These are phyloP conservation scores for Zygnema cylindricum DNA, from an alignment of 139 green algal genomes.

Conservation along the genomic window DNA sequence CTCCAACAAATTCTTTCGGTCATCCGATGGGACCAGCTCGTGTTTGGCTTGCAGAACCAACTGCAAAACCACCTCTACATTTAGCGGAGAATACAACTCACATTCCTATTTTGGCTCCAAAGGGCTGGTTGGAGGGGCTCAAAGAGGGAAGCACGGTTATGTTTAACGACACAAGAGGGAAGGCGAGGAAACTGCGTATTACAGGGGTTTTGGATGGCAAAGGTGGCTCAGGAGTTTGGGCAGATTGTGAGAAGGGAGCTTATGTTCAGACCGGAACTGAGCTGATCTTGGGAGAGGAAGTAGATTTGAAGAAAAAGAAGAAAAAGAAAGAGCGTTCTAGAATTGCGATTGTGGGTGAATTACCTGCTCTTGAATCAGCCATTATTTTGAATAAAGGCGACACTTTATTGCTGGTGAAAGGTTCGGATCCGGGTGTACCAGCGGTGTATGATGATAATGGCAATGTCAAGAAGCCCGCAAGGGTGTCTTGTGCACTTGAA, in stretches of 20 bases:
- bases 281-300: not conserved
- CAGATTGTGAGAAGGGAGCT: constrained; percentile 18
- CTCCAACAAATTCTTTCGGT: constrained; percentile 22
- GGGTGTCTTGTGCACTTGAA: constrained; percentile 20
- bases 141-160: not conserved
- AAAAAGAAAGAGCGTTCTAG: not conserved
- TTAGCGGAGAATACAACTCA: not conserved
- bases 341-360: constrained; percentile 6
- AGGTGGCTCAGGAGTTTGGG: not conserved
- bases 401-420: constrained; percentile 26
- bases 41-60: constrained; percentile 19
- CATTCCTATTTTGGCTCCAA: constrained; percentile 4
- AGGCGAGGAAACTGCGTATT: constrained; percentile 12
- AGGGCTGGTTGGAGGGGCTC: constrained; percentile 16
- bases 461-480: not conserved
- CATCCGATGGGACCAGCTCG: constrained; percentile 11
- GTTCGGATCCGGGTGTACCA: not conserved
- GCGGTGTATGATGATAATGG: constrained; percentile 11
- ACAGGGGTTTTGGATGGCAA: not conserved
- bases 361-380: constrained; percentile 25
- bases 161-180: constrained; percentile 31
- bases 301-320: not conserved
- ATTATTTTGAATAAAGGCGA: constrained; percentile 44
- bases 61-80: not conserved
- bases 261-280: constrained; percentile 27